phyloP scores from a whole-genome alignment of 495 filamentous ascomycete genomes.

The Hypoxylon cercidicola region DNA sequence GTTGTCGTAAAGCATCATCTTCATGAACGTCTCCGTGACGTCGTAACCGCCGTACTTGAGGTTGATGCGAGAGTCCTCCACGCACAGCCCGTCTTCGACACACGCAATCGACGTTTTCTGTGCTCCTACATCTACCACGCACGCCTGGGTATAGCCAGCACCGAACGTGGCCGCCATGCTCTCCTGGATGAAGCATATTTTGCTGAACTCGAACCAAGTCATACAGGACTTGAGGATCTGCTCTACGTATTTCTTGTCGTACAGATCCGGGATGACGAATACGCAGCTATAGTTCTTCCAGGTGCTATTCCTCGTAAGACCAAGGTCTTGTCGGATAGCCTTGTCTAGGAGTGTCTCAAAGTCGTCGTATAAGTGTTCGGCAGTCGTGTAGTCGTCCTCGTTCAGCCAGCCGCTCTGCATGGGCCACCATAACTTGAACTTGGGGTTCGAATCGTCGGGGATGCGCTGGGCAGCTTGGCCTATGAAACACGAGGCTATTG shows the following conservation, averaged over 20 bases:
- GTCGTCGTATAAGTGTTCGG: conserved; percentile 81
- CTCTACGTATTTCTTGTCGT: conserved; percentile 92
- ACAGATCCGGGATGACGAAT: conserved; percentile 94
- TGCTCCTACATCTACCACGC: conserved; percentile 95
- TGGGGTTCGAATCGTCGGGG: conserved; percentile 86
- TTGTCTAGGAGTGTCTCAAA: conserved; percentile 87
- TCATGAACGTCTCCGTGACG: conserved; percentile 92
- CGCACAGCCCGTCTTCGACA: conserved; percentile 94
- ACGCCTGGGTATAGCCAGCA: conserved; percentile 91
- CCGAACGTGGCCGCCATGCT: conserved; percentile 94
- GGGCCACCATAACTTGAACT: conserved; percentile 93
- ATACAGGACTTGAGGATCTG: conserved; percentile 83
- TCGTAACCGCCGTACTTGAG: conserved; percentile 93
- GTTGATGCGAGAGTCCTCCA: conserved; percentile 91
- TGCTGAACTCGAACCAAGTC: conserved; percentile 86
- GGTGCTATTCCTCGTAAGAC: conserved; percentile 78
- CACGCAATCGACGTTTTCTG: conserved; percentile 98
- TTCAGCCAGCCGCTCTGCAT: conserved; percentile 88
- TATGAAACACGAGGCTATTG: conserved; percentile 76
- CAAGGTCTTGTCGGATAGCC: conserved; percentile 83
- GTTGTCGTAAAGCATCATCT: conserved; percentile 95
- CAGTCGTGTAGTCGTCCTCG: conserved; percentile 84
- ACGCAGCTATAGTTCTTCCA: conserved; percentile 92
- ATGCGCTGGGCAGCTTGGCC: conserved; percentile 86
- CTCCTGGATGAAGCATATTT: conserved; percentile 94